Conservation (phyloP, 805 yeast species). For the Candida stauntonica region DNA sequence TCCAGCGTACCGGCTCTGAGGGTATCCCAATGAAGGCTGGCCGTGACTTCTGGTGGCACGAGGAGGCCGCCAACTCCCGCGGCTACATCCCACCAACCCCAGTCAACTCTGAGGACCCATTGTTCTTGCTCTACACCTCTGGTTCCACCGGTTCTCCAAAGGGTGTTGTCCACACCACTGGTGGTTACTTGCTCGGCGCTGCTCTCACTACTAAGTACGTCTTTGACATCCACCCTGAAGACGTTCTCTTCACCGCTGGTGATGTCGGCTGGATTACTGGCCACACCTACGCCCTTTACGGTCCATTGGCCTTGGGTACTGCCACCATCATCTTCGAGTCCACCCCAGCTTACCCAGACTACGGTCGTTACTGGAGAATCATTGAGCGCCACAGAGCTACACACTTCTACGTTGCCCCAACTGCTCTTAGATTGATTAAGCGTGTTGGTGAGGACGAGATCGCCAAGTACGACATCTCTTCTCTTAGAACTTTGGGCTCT, state of each 20-base stretch:
- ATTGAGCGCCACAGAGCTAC: conserved; percentile 67
- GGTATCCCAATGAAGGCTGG: conserved; percentile 8
- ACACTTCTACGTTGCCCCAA: conserved; percentile 82
- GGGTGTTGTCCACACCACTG: conserved; percentile 80
- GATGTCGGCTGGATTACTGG: conserved; percentile 94
- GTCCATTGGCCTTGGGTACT: conserved; percentile 72
- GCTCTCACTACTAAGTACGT: conserved; percentile 68
- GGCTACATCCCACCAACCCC: conserved; percentile 72
- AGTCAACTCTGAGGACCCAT: conserved; percentile 75
- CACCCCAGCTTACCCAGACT: conserved; percentile 82
- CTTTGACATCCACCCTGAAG: conserved; percentile 73
- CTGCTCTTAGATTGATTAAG: conserved; percentile 72
- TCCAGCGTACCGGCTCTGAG: conserved; percentile 57
- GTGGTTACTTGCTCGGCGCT: conserved; percentile 74
- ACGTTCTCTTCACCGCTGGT: conserved; percentile 79
- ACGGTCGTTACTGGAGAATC: conserved; percentile 76
- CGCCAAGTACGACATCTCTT: conserved; percentile 54
- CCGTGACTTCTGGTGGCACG: conserved; percentile 76
- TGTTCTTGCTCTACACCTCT: conserved; percentile 77
- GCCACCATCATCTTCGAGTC: conserved; percentile 82
- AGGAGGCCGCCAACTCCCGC: conserved; percentile 59
- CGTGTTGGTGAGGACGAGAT: conserved; percentile 67
- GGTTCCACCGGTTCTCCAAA: conserved; percentile 90
- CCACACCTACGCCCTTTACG: conserved; percentile 78
- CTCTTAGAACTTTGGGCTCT: conserved; percentile 70